Conservation (phyloP, 225 moss, liverwort and hornwort genomes). For the Rhytidiadelphus loreus region DNA sequence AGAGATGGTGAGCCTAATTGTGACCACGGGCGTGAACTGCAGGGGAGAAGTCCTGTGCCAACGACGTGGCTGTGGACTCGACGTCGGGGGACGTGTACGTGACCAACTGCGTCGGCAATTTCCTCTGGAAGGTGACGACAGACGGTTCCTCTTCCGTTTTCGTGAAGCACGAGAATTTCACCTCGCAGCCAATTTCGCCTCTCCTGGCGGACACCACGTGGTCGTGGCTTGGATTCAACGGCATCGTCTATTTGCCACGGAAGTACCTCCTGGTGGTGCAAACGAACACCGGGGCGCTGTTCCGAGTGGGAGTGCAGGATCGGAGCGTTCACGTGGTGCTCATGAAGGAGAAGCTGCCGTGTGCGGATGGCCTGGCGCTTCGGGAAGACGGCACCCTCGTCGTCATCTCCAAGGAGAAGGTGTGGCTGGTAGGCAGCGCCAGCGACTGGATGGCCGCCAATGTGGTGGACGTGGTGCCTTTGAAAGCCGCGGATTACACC, state of each 20-base stretch:
- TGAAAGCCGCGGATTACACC: background rate
- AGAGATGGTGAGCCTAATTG: background rate
- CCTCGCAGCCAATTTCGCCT: background rate
- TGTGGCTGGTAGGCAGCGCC: background rate
- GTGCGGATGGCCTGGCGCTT: background rate
- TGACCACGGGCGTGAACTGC: background rate
- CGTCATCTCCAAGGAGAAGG: background rate
- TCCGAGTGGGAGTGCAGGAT: background rate
- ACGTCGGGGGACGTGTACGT: background rate
- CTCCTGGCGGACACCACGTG: background rate
- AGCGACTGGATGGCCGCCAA: background rate
- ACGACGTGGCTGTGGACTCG: background rate
- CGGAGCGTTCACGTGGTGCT: background rate
- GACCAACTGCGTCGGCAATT: background rate
- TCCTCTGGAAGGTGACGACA: background rate
- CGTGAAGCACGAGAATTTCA: background rate
- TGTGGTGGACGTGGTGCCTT: background rate
- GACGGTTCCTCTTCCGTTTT: background rate
- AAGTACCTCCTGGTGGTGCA: background rate
- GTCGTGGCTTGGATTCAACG: background rate
- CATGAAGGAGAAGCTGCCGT: background rate
- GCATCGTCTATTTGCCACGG: background rate
- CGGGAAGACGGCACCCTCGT: background rate
- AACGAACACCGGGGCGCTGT: background rate
- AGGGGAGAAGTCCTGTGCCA: background rate